phyloP scores from a whole-genome alignment of 2,329 filamentous ascomycete genomes.

The Plectosphaerella cucumerina region DNA sequence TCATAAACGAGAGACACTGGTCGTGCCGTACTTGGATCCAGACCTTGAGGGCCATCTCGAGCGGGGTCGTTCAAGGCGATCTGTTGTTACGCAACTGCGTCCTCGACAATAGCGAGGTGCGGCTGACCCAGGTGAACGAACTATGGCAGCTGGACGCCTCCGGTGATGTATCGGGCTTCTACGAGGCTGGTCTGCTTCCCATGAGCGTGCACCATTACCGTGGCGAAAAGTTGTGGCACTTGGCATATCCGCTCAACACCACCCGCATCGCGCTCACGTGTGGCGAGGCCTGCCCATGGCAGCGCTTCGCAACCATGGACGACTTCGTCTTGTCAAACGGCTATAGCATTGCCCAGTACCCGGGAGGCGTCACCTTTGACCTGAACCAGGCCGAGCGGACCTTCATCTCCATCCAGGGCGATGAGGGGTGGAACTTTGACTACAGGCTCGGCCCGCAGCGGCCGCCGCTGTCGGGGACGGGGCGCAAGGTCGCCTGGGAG shows the following conservation, averaged over 20 bases:
- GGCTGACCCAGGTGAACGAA: conserved; percentile 34
- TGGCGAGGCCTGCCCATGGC: conserved; percentile 40
- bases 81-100: conserved; percentile 35
- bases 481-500: conserved; percentile 26
- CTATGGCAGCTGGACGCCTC: conserved; percentile 20
- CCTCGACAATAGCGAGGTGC: conserved; percentile 22
- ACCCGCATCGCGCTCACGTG: conserved; percentile 34
- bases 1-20: conserved; percentile 31
- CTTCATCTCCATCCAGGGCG: conserved; percentile 20
- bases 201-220: conserved; percentile 34
- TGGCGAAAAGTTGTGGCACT: not conserved
- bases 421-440: conserved; percentile 27
- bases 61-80: conserved; percentile 31
- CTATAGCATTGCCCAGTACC: conserved; percentile 24
- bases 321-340: conserved; percentile 44
- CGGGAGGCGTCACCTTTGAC: not conserved
- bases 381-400: conserved; percentile 18
- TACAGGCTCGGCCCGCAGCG: conserved; percentile 25
- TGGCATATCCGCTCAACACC: conserved; percentile 28
- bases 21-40: conserved; percentile 27
- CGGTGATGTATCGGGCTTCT: conserved; percentile 41
- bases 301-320: conserved; percentile 38
- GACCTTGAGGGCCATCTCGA: conserved; percentile 16
- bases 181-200: conserved; percentile 34
- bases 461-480: conserved; percentile 18